Evolutionary conservation across 257 asterid genomes (phyloP), one percentile per base, ranked within the genome.

Genomic region (Buddleja alternifolia): DNA sequence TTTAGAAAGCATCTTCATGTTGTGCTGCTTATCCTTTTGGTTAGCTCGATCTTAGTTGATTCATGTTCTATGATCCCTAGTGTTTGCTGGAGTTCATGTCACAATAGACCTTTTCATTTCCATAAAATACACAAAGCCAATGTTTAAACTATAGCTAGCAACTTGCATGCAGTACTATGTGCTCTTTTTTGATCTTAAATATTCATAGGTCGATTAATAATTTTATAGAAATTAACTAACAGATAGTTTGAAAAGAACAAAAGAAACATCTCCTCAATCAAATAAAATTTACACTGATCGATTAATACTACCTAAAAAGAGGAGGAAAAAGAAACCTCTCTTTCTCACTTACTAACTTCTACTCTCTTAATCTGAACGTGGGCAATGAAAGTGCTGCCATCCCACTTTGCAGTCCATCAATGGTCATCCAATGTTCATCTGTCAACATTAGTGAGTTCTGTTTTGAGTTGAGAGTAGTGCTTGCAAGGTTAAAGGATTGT

Each of bases 351-450:
- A 19, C 4, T 58, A 12, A 48, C 10, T 32, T 57, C 68, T 16
- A 65, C 37, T 24, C 34, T 19, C 50, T 41, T 12, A 34, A 16
- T 53, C 29, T 32, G 39, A 48, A 46, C 40, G 10, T 40, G 7
- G 29, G 8, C 41, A 53, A 45, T 37, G 51, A 17, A 16, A 41
- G 12, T 37, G 10, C 23, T 41, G 36, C n/a, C 39, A 36, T 36
- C 64, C 24, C 54, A 37, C 40, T 25, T 54, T 10, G 57, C 19
- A n/a, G n/a, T n/a, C 56, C 47, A 56, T 64, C 66, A 50, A 20
- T 40, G 68, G 32, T 63, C 50, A 73, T 51, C 63, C 59, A 24
- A 44, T 23, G 14, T 41, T 40, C 56, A 67, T 55, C 45, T 42
- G 12, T 60, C 51, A 36, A 16, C 37, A 37, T 42, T 15, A 32